A percentile compares a stretch with the other conserved stretches of the same genome.
Conservation (phyloP, 2,329 filamentous ascomycete species). For the Aspergillus melleus region DNA sequence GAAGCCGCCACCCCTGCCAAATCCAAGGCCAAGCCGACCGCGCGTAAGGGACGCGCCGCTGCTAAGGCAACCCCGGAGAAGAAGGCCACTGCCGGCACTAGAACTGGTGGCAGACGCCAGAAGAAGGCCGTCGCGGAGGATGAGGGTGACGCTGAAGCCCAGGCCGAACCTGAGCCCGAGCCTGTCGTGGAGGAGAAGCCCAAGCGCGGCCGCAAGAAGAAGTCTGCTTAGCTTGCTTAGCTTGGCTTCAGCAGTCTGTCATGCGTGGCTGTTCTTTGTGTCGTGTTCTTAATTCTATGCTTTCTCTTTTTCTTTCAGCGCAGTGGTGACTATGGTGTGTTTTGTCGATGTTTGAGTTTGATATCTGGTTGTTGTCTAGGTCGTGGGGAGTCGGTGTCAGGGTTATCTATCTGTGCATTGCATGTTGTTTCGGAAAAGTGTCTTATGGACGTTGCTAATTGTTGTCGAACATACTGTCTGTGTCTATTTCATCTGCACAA, state of each 20-base stretch:
- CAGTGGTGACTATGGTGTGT: no score
- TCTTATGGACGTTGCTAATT: no score
- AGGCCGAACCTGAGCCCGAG: conserved; percentile 7
- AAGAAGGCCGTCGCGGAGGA: conserved; percentile 8
- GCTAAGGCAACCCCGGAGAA: conserved; percentile 13
- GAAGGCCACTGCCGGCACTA: conserved; percentile 10
- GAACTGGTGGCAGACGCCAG: conserved; percentile 17
- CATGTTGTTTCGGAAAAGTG: no score
- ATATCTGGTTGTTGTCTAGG: no score
- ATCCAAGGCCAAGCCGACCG: conserved; percentile 14
- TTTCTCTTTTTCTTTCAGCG: no score
- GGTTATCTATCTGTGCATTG: no score
- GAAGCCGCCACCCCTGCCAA: conserved; percentile 3
- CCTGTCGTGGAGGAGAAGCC: conserved; percentile 19
- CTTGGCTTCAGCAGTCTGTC: background rate
- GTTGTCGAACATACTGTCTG: no score
- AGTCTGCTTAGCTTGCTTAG: conserved; percentile 12
- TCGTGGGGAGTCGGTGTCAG: no score
- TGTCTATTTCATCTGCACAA: no score
- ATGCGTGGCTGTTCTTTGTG: no score
- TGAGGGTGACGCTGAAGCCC: conserved; percentile 17
- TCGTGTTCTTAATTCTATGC: no score
- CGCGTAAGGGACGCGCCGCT: conserved; percentile 25
- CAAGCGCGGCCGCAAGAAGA: conserved; percentile 28
- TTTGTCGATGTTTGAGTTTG: no score